Percentiles rank a stretch among this genome's conserved stretches.
These are phyloP conservation scores for Colletotrichum destructivum DNA, from an alignment of 2,329 filamentous ascomycete genomes.

Conservation along the genomic window DNA sequence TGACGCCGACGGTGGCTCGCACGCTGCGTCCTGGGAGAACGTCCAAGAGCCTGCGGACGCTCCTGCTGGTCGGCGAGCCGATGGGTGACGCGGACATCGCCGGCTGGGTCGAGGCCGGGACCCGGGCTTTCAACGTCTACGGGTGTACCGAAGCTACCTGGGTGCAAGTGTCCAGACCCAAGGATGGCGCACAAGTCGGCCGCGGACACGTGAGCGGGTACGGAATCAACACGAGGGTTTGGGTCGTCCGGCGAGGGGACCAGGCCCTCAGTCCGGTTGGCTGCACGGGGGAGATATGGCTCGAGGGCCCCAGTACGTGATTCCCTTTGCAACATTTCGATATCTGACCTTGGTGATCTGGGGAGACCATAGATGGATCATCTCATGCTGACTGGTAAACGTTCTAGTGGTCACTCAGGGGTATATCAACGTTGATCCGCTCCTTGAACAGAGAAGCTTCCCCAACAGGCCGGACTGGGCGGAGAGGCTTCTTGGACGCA, in stretches of 20 bases:
- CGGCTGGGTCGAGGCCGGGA: constrained; percentile 27
- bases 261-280: constrained; percentile 43
- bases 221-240: constrained; percentile 16
- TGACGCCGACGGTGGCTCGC: constrained; percentile 12
- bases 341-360: too few relatives aligned
- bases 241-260: constrained; percentile 39
- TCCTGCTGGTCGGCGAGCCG: constrained; percentile 44
- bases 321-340: background rate
- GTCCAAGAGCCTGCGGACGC: constrained; percentile 10
- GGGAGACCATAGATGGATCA: too few relatives aligned
- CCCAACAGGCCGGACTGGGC: background rate
- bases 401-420: background rate
- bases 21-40: background rate
- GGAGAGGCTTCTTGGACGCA: background rate
- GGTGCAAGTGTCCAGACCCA: background rate
- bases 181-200: background rate
- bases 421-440: background rate
- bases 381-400: too few relatives aligned
- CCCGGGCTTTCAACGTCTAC: constrained; percentile 41
- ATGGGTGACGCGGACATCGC: constrained; percentile 37
- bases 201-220: background rate
- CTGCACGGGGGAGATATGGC: constrained; percentile 46
- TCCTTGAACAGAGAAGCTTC: background rate
- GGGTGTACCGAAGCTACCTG: constrained; percentile 43
- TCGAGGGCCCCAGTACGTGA: constrained; percentile 40